Percentiles rank a stretch among this genome's conserved stretches.
phyloP scores from a whole-genome alignment of 768 basidiomycete species.

The Russula sp. region DNA sequence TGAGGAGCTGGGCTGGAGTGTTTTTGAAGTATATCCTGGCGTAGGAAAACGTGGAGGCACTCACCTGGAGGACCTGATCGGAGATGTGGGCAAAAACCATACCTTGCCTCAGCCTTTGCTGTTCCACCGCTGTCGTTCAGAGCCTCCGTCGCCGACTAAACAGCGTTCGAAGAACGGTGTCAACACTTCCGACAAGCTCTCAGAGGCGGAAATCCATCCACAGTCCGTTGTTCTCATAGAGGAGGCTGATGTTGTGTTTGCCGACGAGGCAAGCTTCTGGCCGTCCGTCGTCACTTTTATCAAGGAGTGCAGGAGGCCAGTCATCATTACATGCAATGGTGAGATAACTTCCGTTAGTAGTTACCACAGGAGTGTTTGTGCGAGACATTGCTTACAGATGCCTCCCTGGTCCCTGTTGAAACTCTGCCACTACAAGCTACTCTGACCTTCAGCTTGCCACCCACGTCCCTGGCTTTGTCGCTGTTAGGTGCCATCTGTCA shows the following conservation, averaged over 20 bases:
- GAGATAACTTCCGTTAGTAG: constrained; percentile 27
- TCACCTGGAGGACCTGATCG: constrained; percentile 73
- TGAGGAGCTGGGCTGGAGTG: constrained; percentile 88
- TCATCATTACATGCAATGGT: constrained; percentile 96
- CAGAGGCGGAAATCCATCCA: constrained; percentile 3
- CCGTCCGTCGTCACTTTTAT: constrained; percentile 75
- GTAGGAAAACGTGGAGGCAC: constrained; percentile 83
- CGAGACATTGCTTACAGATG: constrained; percentile 42
- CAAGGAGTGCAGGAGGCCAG: constrained; percentile 75
- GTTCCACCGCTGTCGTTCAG: constrained; percentile 20
- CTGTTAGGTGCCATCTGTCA: constrained; percentile 24
- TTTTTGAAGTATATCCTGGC: constrained; percentile 96
- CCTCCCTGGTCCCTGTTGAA: constrained; percentile 58
- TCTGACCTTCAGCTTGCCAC: constrained; percentile 49
- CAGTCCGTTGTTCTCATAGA: constrained; percentile 91
- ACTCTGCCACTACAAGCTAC: constrained; percentile 75
- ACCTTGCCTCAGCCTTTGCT: constrained; percentile 31
- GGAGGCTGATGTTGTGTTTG: constrained; percentile 91
- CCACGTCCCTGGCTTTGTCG: constrained; percentile 24
- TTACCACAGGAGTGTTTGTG: constrained; percentile 17
- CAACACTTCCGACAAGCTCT: neutral
- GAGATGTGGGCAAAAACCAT: constrained; percentile 93
- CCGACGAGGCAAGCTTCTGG: constrained; percentile 85
- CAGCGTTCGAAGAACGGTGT: neutral
- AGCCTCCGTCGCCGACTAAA: constrained; percentile 17